Conservation (phyloP, 1,139 yeast species). For the Candida albicans region DNA sequence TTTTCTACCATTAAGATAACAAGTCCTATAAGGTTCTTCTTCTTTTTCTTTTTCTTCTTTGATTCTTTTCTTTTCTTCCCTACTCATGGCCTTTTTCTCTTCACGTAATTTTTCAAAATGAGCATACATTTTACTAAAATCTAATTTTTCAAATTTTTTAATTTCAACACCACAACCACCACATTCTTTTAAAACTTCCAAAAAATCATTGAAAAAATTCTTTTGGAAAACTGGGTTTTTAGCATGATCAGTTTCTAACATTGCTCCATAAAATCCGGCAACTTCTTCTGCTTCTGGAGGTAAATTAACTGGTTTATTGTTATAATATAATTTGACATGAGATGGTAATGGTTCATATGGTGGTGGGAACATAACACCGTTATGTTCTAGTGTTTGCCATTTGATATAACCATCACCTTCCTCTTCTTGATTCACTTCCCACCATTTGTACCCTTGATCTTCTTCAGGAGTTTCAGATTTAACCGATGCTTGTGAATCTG, state of each 20-base stretch:
- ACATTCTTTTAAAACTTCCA: slow-evolving; percentile 65
- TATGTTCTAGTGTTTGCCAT: slow-evolving; percentile 85
- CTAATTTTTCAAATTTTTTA: slow-evolving; percentile 65
- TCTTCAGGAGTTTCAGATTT: slow-evolving; percentile 35
- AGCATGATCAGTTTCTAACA: slow-evolving; percentile 87
- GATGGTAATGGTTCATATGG: slow-evolving; percentile 83
- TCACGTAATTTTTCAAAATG: slow-evolving; percentile 71
- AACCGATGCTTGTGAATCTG: slow-evolving; percentile 2
- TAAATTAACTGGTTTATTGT: slow-evolving; percentile 69
- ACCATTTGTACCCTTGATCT: slow-evolving; percentile 73
- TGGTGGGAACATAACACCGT: slow-evolving; percentile 93
- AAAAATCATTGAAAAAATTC: slow-evolving; percentile 83
- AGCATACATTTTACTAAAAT: slow-evolving; percentile 72
- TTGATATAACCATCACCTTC: slow-evolving; percentile 61
- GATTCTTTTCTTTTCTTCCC: slow-evolving; percentile 70
- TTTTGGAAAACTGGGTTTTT: slow-evolving; percentile 81
- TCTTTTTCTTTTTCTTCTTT: slow-evolving; percentile 70
- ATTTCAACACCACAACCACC: slow-evolving; percentile 54
- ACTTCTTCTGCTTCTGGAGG: slow-evolving; percentile 92
- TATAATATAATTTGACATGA: slow-evolving; percentile 73
- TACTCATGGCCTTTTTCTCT: slow-evolving; percentile 65
- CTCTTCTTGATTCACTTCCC: slow-evolving; percentile 73
- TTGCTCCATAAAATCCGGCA: slow-evolving; percentile 91
- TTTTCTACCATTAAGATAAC: slow-evolving; percentile 80
- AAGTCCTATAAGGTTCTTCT: slow-evolving; percentile 82